Base-by-base conservation (phyloP, 176 grass and related monocot species). In the Triticum monococcum region DNA sequence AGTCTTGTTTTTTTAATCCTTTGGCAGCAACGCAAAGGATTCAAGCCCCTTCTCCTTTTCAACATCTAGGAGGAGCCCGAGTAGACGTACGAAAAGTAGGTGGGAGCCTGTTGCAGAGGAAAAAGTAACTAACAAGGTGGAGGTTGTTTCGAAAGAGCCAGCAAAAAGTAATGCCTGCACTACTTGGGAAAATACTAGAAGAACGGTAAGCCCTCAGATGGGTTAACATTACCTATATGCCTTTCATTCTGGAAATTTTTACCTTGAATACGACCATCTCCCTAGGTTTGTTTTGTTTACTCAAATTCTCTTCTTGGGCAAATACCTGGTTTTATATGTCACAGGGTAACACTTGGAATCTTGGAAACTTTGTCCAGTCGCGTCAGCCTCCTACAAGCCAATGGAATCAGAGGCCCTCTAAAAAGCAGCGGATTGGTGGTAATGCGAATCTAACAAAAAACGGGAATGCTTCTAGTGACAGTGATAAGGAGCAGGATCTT, bases 51-150 rank as follows among this genome's bases (percentile, higher is more conserved):
- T 93, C 80, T 79, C 87, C 26, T 90, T 85, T 56, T 76, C 88
- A 46, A 64, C 65, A 68, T 70, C 46, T 28, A 85, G 73, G 68
- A 87, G 87, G 73, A 90, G 79, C 72, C 81, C 87, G 59, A 82
- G 78, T 85, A 91, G 89, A 84, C 83, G 93, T 56, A 40, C 9
- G 0, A 95, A 95, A 91, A 98, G 93, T 86, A 90, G 96, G 71
- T 98, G 95, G 95, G 93, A 95, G 48, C 93, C 93, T 79, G 87
- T 90, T 79, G 81, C 84, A 67, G 91, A 90, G 25, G 88, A 86
- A 86, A 93, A 81, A 7, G 65, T 88, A 78, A 13, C 60, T 71
- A 89, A 91, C 54, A 90, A 89, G 57, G 84, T 80, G 35, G 89
- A 91, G 85, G 23, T 64, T 30, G 2, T 73, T 87, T 41, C 63